Conservation (phyloP, 345 rosid species). For the Camelina laxa region DNA sequence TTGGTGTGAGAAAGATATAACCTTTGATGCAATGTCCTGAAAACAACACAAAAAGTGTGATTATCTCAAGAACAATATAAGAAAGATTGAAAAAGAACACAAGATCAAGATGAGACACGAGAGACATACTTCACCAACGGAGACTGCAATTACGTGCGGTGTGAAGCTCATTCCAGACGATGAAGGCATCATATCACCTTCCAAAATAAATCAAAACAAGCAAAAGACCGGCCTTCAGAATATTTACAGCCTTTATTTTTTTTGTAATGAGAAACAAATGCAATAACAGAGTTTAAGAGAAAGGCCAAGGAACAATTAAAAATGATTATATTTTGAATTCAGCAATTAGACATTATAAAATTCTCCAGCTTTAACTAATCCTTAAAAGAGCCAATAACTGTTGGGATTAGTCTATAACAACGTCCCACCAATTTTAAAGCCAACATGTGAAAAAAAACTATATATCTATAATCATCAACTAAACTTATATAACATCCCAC, state of each 20-base stretch:
- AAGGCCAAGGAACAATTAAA: not conserved
- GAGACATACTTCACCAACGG: constrained; percentile 70
- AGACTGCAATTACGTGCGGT: constrained; percentile 74
- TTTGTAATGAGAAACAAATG: not conserved
- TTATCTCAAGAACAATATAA: constrained; percentile 1
- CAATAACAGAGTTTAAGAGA: not conserved
- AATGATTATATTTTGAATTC: constrained; percentile 25
- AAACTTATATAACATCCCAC: constrained; percentile 10
- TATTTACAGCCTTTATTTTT: not conserved
- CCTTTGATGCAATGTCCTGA: constrained; percentile 60
- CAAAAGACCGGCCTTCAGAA: not conserved
- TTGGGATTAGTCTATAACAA: constrained; percentile 5
- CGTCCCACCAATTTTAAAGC: constrained; percentile 28
- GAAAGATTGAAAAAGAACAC: not conserved
- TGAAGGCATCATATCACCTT: constrained; percentile 47
- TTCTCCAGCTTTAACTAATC: constrained; percentile 17
- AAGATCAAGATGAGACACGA: not conserved
- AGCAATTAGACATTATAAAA: constrained; percentile 31
- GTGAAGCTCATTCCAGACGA: constrained; percentile 86
- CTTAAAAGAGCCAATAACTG: constrained; percentile 18
- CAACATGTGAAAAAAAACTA: constrained; percentile 8
- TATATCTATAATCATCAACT: not conserved
- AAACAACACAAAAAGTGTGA: constrained; percentile 12
- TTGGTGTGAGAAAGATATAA: constrained; percentile 80
- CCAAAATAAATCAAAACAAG: not conserved